phyloP scores from a whole-genome alignment of 2,329 filamentous ascomycete genomes.

The Phoma herbarum region DNA sequence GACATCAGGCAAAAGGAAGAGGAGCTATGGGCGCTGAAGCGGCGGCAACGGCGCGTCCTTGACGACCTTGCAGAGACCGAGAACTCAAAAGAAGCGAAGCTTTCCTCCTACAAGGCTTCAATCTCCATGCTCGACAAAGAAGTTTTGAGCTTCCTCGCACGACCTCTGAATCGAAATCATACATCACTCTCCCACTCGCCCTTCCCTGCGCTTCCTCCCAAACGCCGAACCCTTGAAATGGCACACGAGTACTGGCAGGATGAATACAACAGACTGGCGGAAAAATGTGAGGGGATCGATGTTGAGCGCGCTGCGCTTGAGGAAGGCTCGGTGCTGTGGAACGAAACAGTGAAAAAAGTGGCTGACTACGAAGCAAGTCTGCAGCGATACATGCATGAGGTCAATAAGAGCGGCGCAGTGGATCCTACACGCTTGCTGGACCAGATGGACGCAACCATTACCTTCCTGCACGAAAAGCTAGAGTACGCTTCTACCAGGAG shows the following conservation, averaged over 20 bases:
- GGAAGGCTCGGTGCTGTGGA: slow-evolving; percentile 73
- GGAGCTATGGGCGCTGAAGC: slow-evolving; percentile 68
- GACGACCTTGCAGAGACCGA: slow-evolving; percentile 69
- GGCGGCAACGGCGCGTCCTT: slow-evolving; percentile 66
- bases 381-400: slow-evolving; percentile 60
- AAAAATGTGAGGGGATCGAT: slow-evolving; percentile 65
- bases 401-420: slow-evolving; percentile 26
- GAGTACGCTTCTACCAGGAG: slow-evolving; percentile 66
- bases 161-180: slow-evolving; percentile 58
- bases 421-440: slow-evolving; percentile 32
- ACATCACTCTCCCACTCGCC: slow-evolving; percentile 48
- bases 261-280: slow-evolving; percentile 66
- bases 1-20: slow-evolving; percentile 74
- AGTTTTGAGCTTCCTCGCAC: slow-evolving; percentile 66
- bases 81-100: slow-evolving; percentile 73
- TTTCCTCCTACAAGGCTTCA: slow-evolving; percentile 75
- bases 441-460: slow-evolving; percentile 66
- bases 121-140: slow-evolving; percentile 72
- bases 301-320: slow-evolving; percentile 71
- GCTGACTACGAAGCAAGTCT: slow-evolving; percentile 72
- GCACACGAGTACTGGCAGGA: slow-evolving; percentile 75
- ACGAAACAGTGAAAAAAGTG: slow-evolving; percentile 66
- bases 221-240: slow-evolving; percentile 74
- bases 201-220: slow-evolving; percentile 69
- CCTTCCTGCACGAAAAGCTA: slow-evolving; percentile 63